phyloP scores from a whole-genome alignment of 2,329 filamentous ascomycete genomes.

The Didymosphaeria variabile region DNA sequence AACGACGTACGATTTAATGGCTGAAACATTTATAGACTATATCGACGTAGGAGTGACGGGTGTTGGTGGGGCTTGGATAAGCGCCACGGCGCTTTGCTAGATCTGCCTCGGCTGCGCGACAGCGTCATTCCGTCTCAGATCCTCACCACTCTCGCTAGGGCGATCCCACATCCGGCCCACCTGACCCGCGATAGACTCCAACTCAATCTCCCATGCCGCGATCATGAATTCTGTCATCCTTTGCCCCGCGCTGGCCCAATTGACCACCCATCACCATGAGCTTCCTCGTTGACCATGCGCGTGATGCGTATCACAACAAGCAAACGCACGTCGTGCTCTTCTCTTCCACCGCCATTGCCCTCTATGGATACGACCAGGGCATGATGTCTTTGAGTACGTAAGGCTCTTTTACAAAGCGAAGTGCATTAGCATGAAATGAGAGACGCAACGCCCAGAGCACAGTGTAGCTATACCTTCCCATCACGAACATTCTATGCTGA shows the following conservation, averaged over 20 bases:
- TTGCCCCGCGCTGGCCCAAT: slow-evolving; percentile 9
- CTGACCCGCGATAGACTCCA: slow-evolving; percentile 17
- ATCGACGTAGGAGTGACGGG: no score
- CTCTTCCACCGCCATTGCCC: slow-evolving; percentile 62
- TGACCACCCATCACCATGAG: slow-evolving; percentile 26
- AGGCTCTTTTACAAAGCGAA: not conserved
- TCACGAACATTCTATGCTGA: not conserved
- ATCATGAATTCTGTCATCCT: slow-evolving; percentile 10
- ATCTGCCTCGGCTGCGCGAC: slow-evolving; percentile 14
- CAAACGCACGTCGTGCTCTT: slow-evolving; percentile 62
- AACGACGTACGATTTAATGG: no score
- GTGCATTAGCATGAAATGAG: no score
- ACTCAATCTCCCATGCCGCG: slow-evolving; percentile 2
- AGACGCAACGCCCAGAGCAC: not conserved
- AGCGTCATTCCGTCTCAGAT: slow-evolving; percentile 14
- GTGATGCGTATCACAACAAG: slow-evolving; percentile 46
- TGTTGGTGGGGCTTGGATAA: not conserved
- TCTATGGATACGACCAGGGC: slow-evolving; percentile 61
- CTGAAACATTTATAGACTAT: no score
- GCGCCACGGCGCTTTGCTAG: slow-evolving; percentile 2
- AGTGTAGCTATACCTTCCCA: not conserved
- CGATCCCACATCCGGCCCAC: slow-evolving; percentile 17
- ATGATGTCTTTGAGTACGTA: slow-evolving; percentile 54
- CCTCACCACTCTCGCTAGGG: not conserved
- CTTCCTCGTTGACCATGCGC: slow-evolving; percentile 27